Evolutionary conservation across 306 rosid genomes (phyloP).

Genomic region (Pterocarpus macrocarpus): DNA sequence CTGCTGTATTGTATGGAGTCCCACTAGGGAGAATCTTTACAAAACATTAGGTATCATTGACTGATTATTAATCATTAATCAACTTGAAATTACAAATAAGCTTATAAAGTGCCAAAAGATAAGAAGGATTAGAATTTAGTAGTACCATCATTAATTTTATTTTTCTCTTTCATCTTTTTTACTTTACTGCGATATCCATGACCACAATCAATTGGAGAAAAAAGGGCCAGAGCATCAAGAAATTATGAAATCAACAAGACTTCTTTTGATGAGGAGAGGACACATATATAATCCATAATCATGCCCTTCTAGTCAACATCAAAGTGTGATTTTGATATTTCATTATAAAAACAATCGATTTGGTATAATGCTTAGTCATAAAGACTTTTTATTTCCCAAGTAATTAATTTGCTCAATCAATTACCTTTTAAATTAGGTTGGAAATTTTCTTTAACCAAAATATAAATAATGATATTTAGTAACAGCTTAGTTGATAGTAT

Average conservation of each 20-base stretch:
- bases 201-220: constrained; percentile 28
- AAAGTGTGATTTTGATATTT: background rate
- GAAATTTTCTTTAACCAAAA: background rate
- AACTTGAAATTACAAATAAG: constrained; percentile 34
- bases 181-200: background rate
- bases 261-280: background rate
- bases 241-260: constrained; percentile 6
- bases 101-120: constrained; percentile 34
- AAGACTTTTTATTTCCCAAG: background rate
- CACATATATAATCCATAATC: constrained; percentile 16
- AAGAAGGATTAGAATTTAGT: constrained; percentile 26
- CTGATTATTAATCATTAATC: constrained; percentile 45
- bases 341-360: background rate
- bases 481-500: background rate
- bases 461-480: background rate
- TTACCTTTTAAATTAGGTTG: background rate
- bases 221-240: background rate
- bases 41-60: constrained; percentile 44
- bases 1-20: constrained; percentile 34
- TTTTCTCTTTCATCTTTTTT: constrained; percentile 19
- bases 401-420: background rate
- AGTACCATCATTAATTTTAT: constrained; percentile 39
- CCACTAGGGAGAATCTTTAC: constrained; percentile 40
- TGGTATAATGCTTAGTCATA: background rate
- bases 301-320: constrained; percentile 22